A percentile compares a stretch with the other conserved stretches of the same genome.
phyloP scores from a whole-genome alignment of 768 basidiomycete genomes.

The Macrolepiota dolichaula region DNA sequence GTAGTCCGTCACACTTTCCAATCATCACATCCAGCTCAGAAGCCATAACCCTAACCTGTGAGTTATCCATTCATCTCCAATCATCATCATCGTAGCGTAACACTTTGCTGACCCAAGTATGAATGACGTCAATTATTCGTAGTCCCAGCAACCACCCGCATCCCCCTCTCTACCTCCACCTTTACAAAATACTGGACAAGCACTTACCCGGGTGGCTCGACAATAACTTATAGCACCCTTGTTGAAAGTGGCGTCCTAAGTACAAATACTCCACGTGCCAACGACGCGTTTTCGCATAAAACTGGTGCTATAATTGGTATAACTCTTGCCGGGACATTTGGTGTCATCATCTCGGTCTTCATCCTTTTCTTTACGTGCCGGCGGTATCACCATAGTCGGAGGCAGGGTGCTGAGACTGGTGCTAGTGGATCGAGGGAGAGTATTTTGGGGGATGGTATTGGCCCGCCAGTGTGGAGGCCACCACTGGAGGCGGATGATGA shows the following conservation, averaged over 20 bases:
- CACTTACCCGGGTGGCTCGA: constrained; percentile 14
- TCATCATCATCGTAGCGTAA: not conserved
- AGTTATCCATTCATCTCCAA: not conserved
- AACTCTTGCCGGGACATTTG: constrained; percentile 24
- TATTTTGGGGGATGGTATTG: constrained; percentile 15
- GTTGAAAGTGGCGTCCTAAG: constrained; percentile 29
- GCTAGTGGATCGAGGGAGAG: constrained; percentile 18
- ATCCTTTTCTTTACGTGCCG: constrained; percentile 30
- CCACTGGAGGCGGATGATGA: constrained; percentile 27
- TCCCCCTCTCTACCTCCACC: constrained; percentile 12
- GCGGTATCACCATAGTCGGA: constrained; percentile 16
- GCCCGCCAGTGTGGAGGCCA: constrained; percentile 22
- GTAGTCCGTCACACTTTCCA: not conserved
- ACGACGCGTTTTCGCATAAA: constrained; percentile 28
- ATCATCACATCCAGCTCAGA: not conserved
- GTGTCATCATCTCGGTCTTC: constrained; percentile 26
- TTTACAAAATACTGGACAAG: constrained; percentile 16
- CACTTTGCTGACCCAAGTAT: not conserved
- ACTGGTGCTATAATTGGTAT: constrained; percentile 38
- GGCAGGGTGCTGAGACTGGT: constrained; percentile 7
- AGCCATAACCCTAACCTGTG: not conserved
- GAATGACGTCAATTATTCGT: not conserved
- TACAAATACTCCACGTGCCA: constrained; percentile 20
- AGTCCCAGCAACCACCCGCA: not conserved
- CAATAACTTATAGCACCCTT: constrained; percentile 18